phyloP scores from a whole-genome alignment of 176 grass and related monocot genomes.

The Elaeis guineensis region DNA sequence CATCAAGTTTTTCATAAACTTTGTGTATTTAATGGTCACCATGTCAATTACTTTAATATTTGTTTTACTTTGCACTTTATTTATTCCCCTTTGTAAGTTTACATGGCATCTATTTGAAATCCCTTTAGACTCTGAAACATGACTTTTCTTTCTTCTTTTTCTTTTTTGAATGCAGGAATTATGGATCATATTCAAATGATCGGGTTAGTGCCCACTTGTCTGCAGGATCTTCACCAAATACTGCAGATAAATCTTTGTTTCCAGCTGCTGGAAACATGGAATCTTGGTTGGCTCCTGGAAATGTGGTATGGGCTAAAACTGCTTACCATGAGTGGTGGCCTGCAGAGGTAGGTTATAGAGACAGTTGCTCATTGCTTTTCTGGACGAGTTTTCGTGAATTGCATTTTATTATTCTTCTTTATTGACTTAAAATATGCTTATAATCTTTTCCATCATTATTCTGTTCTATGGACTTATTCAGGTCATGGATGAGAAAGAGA shows the following conservation, averaged over 20 bases:
- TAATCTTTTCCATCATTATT: background rate
- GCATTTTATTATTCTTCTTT: background rate
- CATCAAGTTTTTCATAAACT: too few species aligned
- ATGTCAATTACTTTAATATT: too few species aligned
- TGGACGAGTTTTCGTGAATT: background rate
- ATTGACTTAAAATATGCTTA: background rate
- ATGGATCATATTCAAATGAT: slow-evolving; percentile 12
- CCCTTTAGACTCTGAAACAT: background rate
- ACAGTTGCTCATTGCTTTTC: background rate
- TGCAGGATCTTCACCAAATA: slow-evolving; percentile 22
- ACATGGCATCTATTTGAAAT: background rate
- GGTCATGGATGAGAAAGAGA: slow-evolving; percentile 27
- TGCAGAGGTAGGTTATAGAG: slow-evolving; percentile 27
- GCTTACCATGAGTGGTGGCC: slow-evolving; percentile 38
- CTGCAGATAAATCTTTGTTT: slow-evolving; percentile 13
- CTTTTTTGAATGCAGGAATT: slow-evolving; percentile 10
- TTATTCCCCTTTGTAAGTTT: background rate
- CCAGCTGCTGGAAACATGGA: background rate
- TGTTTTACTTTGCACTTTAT: too few species aligned
- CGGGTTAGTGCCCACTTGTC: slow-evolving; percentile 19
- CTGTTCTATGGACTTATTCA: slow-evolving; percentile 7
- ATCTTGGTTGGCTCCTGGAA: slow-evolving; percentile 41
- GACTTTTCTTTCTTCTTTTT: background rate
- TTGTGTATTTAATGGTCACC: too few species aligned
- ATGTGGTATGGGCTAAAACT: slow-evolving; percentile 40